Base-by-base conservation (phyloP, 2,329 filamentous ascomycete species). In the Aspergillus persii region DNA sequence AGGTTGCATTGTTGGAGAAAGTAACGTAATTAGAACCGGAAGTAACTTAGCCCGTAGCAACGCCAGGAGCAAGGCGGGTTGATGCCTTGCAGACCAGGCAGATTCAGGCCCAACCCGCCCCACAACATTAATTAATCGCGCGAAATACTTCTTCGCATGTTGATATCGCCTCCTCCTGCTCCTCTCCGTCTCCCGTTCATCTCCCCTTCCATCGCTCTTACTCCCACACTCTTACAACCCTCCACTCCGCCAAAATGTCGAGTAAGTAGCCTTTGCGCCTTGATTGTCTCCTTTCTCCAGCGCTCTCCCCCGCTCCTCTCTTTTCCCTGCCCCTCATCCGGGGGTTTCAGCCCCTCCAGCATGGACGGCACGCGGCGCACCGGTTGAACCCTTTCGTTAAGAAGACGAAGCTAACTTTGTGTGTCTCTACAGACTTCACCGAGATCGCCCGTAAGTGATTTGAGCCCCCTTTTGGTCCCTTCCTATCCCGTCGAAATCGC, bases 391-490 rank as follows among this genome's bases (percentile, higher is more conserved):
- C 33, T 36, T 15, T 11, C 9, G 11, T 11, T n/a, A 33, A 31
- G 18, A 53, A 11, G 9, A 53, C 3, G 4, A 27, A 31, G 29
- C 59, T 53, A 33, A 56, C 26, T 27, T 15, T 44, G 12, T 44
- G 12, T n/a, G 27, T 54, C 9, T 15, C 8, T 60, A 2, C 56
- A 79, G 76, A 76, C 66, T 79, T 76, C 68, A 53, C 62, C 36
- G 53, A 8, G 31, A 70, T 79, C 63, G 77, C 77, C 66, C 64
- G 77, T 79, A 75, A 58, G 76, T 76, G 41, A 53, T 48, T 33
- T 55, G 23, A 6, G n/a, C 5, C 36, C 15, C 41, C 12, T 47
- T 23, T 23, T 47, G 1, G 44, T 46, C 9, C 30, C 31, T 15
- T 29, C 30, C 27, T 11, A 3, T n/a, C 15, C 48, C 36, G 26